Conservation (phyloP, 2,329 filamentous ascomycete genomes). For the Malbranchea cinnamomea region DNA sequence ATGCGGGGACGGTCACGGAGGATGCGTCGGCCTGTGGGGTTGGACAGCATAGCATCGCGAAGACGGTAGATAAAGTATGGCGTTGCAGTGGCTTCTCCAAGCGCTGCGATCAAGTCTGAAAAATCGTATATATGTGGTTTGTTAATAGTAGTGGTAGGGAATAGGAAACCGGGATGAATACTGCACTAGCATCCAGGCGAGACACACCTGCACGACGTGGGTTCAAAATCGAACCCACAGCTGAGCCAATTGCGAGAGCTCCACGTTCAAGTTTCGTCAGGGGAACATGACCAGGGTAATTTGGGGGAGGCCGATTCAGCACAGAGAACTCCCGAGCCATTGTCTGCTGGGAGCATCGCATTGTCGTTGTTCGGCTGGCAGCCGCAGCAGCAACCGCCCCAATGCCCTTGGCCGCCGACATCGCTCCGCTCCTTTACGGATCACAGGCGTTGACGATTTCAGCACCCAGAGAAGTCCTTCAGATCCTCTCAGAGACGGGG, state of each 20-base stretch:
- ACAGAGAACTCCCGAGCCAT: constrained; percentile 53
- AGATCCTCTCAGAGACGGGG: no score
- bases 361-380: no score
- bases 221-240: constrained; percentile 48
- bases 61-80: constrained; percentile 92
- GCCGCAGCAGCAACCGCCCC: no score
- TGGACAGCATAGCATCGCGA: constrained; percentile 75
- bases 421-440: no score
- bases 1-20: constrained; percentile 81
- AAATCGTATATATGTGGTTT: constrained; percentile 3
- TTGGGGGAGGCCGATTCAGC: constrained; percentile 68
- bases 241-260: constrained; percentile 50
- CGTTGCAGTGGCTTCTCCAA: constrained; percentile 88
- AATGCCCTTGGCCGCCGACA: no score
- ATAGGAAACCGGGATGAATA: not conserved
- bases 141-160: constrained; percentile 3
- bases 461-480: no score
- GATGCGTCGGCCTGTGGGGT: constrained; percentile 75
- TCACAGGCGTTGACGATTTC: no score
- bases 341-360: constrained; percentile 3
- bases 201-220: constrained; percentile 64
- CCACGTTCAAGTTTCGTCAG: constrained; percentile 64
- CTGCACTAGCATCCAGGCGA: not conserved
- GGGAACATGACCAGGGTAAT: constrained; percentile 85
- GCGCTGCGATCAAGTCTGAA: constrained; percentile 75